These are phyloP conservation scores for Peronosclerospora sorghi DNA, from an alignment of 352 stramenopile genomes.

Conservation along the genomic window DNA sequence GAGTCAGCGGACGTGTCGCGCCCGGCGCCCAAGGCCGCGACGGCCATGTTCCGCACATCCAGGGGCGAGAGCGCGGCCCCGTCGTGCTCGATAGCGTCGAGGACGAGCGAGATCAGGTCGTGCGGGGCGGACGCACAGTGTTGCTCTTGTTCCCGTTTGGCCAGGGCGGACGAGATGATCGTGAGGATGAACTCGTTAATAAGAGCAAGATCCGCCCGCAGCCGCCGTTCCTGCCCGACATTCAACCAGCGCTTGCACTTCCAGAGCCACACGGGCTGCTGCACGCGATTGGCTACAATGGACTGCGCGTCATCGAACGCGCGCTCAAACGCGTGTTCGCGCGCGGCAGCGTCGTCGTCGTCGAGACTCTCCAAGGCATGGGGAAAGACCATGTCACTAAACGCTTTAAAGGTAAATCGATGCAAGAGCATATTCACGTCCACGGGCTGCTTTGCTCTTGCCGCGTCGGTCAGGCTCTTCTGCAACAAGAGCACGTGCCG, in stretches of 20 bases:
- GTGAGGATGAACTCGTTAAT: slow-evolving; percentile 28
- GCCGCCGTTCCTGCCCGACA: slow-evolving; percentile 20
- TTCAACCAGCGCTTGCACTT: slow-evolving; percentile 36
- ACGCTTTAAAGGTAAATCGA: slow-evolving; percentile 35
- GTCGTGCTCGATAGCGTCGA: slow-evolving; percentile 21
- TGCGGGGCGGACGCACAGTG: slow-evolving; percentile 3
- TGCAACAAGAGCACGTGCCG: slow-evolving; percentile 22
- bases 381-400: slow-evolving; percentile 37
- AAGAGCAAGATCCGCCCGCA: slow-evolving; percentile 17
- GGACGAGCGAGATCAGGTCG: slow-evolving; percentile 24
- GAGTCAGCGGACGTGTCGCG: slow-evolving; percentile 46
- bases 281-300: slow-evolving; percentile 16
- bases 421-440: slow-evolving; percentile 31
- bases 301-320: slow-evolving; percentile 28
- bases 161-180: slow-evolving; percentile 26
- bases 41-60: slow-evolving; percentile 51
- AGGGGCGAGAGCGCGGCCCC: slow-evolving; percentile 15
- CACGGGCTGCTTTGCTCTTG: slow-evolving; percentile 10
- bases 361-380: slow-evolving; percentile 27
- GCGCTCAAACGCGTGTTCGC: slow-evolving; percentile 29
- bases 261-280: slow-evolving; percentile 26
- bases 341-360: too few species aligned
- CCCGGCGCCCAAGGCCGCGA: slow-evolving; percentile 53
- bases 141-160: slow-evolving; percentile 8
- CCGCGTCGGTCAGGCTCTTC: slow-evolving; percentile 14